Evolutionary conservation across 306 rosid genomes (phyloP).

Genomic region (cucumber (Cucumis sativus)): DNA sequence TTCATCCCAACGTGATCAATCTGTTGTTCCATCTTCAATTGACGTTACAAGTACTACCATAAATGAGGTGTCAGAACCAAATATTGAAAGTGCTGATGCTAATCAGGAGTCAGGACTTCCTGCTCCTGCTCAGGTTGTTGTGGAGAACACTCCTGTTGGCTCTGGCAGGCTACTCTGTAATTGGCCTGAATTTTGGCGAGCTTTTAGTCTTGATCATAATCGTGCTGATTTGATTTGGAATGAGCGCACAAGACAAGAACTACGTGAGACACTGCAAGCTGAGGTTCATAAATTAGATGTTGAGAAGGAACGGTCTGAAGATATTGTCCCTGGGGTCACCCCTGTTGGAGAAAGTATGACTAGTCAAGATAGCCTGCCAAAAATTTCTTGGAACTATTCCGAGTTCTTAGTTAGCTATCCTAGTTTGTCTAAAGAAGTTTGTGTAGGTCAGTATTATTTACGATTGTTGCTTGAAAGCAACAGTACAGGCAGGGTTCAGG

Average conservation of each 20-base stretch:
- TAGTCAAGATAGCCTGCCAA: slow-evolving; percentile 63
- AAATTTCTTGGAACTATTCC: slow-evolving; percentile 94
- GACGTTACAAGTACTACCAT: slow-evolving; percentile 24
- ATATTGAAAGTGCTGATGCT: slow-evolving; percentile 40
- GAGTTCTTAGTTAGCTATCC: slow-evolving; percentile 87
- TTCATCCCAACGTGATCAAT: slow-evolving; percentile 35
- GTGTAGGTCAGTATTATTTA: slow-evolving; percentile 95
- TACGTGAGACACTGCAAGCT: slow-evolving; percentile 87
- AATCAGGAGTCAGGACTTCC: slow-evolving; percentile 61
- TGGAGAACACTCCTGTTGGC: slow-evolving; percentile 94
- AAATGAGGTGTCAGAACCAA: slow-evolving; percentile 38
- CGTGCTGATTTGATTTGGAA: slow-evolving; percentile 99
- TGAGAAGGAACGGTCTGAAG: slow-evolving; percentile 98
- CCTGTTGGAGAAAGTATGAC: slow-evolving; percentile 32
- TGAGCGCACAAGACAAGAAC: slow-evolving; percentile 96
- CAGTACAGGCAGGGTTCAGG: slow-evolving; percentile 85
- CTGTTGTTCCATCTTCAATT: slow-evolving; percentile 29
- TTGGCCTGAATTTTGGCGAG: slow-evolving; percentile 99
- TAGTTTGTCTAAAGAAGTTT: slow-evolving; percentile 96
- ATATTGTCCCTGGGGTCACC: slow-evolving; percentile 81
- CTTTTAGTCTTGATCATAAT: slow-evolving; percentile 95
- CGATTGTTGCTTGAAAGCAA: slow-evolving; percentile 96
- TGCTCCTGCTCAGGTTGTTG: slow-evolving; percentile 99
- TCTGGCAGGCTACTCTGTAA: slow-evolving; percentile 91
- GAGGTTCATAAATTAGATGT: slow-evolving; percentile 97